Base-by-base conservation (phyloP, 805 yeast species). In the Saccharomyces jurei region DNA sequence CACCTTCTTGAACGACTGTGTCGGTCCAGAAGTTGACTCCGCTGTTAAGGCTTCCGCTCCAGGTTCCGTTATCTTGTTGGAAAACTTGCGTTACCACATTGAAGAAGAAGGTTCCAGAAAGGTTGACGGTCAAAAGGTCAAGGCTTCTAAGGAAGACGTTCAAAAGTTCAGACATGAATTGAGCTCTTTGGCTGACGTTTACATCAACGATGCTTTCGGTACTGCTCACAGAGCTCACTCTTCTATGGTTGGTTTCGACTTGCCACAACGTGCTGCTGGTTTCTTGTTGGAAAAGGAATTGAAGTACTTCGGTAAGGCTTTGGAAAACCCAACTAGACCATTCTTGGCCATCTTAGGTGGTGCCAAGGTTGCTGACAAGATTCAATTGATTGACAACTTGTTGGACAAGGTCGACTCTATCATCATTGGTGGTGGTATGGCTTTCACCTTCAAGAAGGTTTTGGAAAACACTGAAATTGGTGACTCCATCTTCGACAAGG, bases 141-240 rank as follows among this genome's bases (percentile, higher is more conserved):
- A 94, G 86, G 97, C 98, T 60, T 83, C 87, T 63, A 78, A 84
- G 60, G 96, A 81, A 68, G 87, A 75, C 62, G 97, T 94, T 65
- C 84, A 79, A 71, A 81, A 77, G 66, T 94, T 94, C 87, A 89
- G 99, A 83, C 71, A 82, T 69, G 84, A 87, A 71, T 84, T 94
- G 77, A 87, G 96, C 67, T 77, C 90, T 54, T 81, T 94, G 69
- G 98, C 97, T 64, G 99, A 94, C 70, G 96, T 94, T 62, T 94
- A 94, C 81, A 83, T 94, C 74, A 86, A 94, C 79, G 99, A 94
- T 74, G 98, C 97, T 56, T 94, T 94, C 70, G 99, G 99, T 75
- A 94, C 99, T 60, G 97, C 98, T 55, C 99, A 94, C 87, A 89
- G 99, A 82, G 99, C 99, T 60, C 99, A 94, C 81, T 90, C 97